Conservation (phyloP, 495 filamentous ascomycete species). For the Xylaria curta region DNA sequence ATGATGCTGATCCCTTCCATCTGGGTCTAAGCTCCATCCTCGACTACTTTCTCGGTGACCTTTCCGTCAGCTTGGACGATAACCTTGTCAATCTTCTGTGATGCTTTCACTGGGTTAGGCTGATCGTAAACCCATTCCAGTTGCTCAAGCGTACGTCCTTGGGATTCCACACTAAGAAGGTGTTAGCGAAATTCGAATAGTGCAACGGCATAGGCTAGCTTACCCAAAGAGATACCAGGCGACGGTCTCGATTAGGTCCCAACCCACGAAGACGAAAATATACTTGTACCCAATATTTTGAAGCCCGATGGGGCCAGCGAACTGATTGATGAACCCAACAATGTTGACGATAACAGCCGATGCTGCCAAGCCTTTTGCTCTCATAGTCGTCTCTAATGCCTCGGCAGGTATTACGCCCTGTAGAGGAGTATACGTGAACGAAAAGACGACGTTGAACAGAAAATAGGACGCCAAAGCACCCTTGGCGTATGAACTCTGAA, state of each 20-base stretch:
- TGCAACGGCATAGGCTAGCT: conserved; percentile 30
- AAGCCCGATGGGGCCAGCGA: conserved; percentile 56
- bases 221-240: conserved; percentile 58
- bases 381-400: conserved; percentile 56
- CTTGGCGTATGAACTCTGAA: conserved; percentile 46
- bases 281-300: conserved; percentile 56
- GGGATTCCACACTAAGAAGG: conserved; percentile 51
- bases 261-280: conserved; percentile 57
- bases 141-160: conserved; percentile 58
- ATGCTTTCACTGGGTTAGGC: conserved; percentile 57
- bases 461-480: conserved; percentile 58
- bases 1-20: conserved; percentile 8
- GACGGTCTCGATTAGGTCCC: conserved; percentile 52
- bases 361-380: conserved; percentile 58
- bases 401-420: conserved; percentile 65
- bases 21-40: neutral
- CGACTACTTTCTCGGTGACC: conserved; percentile 58
- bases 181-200: neutral
- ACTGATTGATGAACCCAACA: conserved; percentile 59
- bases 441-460: conserved; percentile 67
- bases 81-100: conserved; percentile 60
- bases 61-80: conserved; percentile 58
- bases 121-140: conserved; percentile 60
- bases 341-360: conserved; percentile 52
- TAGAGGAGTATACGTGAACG: conserved; percentile 65